Conservation (phyloP, 2,329 filamentous ascomycete genomes). For the Stemphylium lycopersici region DNA sequence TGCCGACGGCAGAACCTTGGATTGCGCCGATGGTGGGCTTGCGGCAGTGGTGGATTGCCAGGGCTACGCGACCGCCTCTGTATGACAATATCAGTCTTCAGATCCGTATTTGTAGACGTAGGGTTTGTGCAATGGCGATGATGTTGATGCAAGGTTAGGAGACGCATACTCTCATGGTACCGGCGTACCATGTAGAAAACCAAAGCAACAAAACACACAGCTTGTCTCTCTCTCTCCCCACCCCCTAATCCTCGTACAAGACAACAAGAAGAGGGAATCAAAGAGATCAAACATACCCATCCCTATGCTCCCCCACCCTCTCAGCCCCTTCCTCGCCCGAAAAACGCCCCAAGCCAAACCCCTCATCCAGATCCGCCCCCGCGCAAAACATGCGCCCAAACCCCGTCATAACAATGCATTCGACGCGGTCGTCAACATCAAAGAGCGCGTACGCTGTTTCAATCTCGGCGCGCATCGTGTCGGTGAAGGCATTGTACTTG, state of each 20-base stretch:
- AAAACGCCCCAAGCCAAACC: constrained; percentile 51
- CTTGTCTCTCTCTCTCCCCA: no score
- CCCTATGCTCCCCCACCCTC: constrained; percentile 57
- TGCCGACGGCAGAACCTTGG: constrained; percentile 62
- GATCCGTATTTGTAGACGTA: no score
- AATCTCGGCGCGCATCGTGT: constrained; percentile 67
- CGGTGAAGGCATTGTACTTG: constrained; percentile 73
- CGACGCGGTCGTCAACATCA: constrained; percentile 61
- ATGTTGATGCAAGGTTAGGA: no score
- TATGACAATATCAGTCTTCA: no score
- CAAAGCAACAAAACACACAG: neutral
- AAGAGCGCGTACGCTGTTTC: constrained; percentile 60
- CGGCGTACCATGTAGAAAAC: no score
- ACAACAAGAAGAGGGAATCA: neutral
- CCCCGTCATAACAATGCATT: constrained; percentile 62
- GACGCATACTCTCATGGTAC: no score
- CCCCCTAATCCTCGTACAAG: no score
- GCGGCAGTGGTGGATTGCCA: constrained; percentile 63
- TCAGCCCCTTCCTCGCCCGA: constrained; percentile 51
- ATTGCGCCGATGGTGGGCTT: constrained; percentile 64
- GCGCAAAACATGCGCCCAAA: constrained; percentile 61
- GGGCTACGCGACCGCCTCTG: constrained; percentile 54
- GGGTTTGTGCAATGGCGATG: no score
- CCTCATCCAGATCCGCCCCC: constrained; percentile 62
- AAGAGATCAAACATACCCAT: constrained; percentile 51